Conservation (phyloP, 208 protist species). For the Angomonas deanei region DNA sequence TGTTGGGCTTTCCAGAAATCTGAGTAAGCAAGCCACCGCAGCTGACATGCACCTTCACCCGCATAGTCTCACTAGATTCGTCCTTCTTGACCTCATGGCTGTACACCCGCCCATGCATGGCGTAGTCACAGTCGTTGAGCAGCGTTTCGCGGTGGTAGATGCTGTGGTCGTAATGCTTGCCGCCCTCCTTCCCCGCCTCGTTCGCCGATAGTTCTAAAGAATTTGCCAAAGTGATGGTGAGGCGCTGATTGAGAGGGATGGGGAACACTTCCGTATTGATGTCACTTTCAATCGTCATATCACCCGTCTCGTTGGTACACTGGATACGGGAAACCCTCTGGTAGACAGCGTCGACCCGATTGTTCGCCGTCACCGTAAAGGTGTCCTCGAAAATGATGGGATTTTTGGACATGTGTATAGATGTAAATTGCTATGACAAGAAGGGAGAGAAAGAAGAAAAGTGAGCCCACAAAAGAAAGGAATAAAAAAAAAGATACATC, state of each 20-base stretch:
- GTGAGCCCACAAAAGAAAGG: background rate
- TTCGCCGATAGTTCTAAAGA: slow-evolving; percentile 88
- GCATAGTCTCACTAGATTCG: slow-evolving; percentile 57
- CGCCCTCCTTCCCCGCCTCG: slow-evolving; percentile 20
- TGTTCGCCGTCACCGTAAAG: slow-evolving; percentile 78
- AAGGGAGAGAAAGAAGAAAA: slow-evolving; percentile 4
- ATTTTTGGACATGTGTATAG: slow-evolving; percentile 67
- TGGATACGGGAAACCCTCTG: slow-evolving; percentile 80
- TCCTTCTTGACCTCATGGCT: slow-evolving; percentile 85
- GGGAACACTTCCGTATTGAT: slow-evolving; percentile 97
- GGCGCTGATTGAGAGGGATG: slow-evolving; percentile 84
- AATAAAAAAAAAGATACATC: background rate
- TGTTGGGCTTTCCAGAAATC: slow-evolving; percentile 88
- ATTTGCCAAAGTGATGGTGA: slow-evolving; percentile 92
- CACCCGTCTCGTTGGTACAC: slow-evolving; percentile 73
- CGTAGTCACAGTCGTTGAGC: slow-evolving; percentile 96
- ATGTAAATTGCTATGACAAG: no score
- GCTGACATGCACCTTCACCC: slow-evolving; percentile 91
- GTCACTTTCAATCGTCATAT: slow-evolving; percentile 81
- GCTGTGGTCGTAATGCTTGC: slow-evolving; percentile 88
- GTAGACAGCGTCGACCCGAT: slow-evolving; percentile 77
- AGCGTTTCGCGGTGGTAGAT: slow-evolving; percentile 86
- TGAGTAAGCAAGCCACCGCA: slow-evolving; percentile 97
- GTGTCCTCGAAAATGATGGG: slow-evolving; percentile 88
- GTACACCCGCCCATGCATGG: slow-evolving; percentile 97